Conservation (phyloP, 2,329 filamentous ascomycete species). For the Septoria linicola region DNA sequence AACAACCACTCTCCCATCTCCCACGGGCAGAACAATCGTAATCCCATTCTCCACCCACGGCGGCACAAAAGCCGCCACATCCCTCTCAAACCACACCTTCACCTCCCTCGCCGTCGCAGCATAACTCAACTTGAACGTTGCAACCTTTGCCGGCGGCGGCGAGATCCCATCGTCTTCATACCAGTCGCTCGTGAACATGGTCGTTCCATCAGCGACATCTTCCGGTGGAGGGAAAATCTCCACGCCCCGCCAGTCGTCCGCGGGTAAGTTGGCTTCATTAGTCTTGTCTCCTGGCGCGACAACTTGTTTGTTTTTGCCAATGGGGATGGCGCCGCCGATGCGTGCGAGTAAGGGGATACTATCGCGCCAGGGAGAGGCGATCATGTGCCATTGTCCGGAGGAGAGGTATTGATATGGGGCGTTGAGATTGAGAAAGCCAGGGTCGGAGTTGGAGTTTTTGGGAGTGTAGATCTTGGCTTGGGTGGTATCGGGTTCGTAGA, state of each 20-base stretch:
- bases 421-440: conserved; percentile 64
- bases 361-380: conserved; percentile 52
- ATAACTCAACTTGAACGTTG: conserved; percentile 48
- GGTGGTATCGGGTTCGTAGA: conserved; percentile 60
- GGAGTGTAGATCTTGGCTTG: conserved; percentile 64
- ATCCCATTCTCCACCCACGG: conserved; percentile 49
- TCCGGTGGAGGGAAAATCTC: conserved; percentile 57
- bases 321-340: conserved; percentile 54
- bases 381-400: conserved; percentile 55
- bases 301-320: conserved; percentile 54
- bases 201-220: conserved; percentile 38
- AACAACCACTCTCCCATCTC: conserved; percentile 48
- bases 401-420: conserved; percentile 58
- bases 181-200: conserved; percentile 49
- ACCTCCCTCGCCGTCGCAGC: conserved; percentile 48
- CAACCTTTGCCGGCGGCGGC: conserved; percentile 41
- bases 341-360: conserved; percentile 58
- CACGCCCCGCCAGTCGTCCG: conserved; percentile 57
- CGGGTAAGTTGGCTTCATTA: conserved; percentile 47
- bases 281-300: conserved; percentile 51
- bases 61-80: conserved; percentile 47
- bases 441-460: conserved; percentile 39
- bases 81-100: conserved; percentile 44
- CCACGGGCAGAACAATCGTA: conserved; percentile 52
- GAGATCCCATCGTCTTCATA: conserved; percentile 60